phyloP scores from a whole-genome alignment of 2,329 filamentous ascomycete genomes.

The Lachnellula occidentalis region DNA sequence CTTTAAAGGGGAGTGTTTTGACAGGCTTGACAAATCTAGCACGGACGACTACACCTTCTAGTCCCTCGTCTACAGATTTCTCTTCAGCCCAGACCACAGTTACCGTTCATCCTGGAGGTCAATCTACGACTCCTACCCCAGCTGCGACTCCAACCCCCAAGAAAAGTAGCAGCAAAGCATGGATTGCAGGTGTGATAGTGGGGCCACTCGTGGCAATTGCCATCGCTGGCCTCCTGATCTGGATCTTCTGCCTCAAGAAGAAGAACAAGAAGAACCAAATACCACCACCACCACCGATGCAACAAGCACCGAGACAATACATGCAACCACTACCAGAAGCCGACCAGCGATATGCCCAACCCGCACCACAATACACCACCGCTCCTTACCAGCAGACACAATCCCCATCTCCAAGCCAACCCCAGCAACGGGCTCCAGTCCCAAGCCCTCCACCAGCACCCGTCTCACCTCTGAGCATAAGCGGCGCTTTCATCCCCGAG shows the following conservation, averaged over 20 bases:
- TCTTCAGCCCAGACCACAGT: background rate
- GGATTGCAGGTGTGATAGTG: background rate
- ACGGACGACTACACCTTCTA: background rate
- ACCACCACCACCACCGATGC: background rate
- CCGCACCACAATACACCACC: background rate
- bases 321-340: background rate
- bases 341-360: background rate
- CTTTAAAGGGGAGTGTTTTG: no score
- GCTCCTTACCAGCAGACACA: no score
- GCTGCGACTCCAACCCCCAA: background rate
- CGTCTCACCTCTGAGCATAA: no score
- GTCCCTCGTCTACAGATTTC: background rate
- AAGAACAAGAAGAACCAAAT: background rate
- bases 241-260: background rate
- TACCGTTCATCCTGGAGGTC: background rate
- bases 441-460: no score
- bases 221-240: background rate
- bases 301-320: background rate
- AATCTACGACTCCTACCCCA: background rate
- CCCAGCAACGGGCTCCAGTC: no score
- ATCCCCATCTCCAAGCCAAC: no score
- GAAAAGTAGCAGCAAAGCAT: background rate
- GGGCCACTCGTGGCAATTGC: background rate
- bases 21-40: background rate
- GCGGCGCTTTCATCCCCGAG: no score